Base-by-base conservation (phyloP, 805 yeast genomes). In the Wickerhamomyces ciferrii region DNA sequence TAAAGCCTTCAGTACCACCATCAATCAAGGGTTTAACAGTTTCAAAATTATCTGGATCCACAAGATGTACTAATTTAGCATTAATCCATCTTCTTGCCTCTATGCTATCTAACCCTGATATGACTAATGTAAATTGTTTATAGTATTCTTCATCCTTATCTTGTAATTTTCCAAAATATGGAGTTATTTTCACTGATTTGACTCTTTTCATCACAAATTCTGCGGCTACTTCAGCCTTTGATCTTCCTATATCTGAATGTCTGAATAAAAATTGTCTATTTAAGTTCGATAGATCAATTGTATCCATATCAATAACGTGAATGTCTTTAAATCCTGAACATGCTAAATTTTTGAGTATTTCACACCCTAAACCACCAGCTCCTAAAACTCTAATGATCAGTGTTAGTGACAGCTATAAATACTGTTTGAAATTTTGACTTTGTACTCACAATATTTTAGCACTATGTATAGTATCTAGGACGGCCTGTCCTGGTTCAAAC, bases 341-440 rank as follows among this genome's bases (percentile, higher is more conserved):
- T 1, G 86, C 81, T 38, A 91, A 66, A 59, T 90, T 83, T 63
- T 91, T 91, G 46, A 90, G 69, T 35, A 90, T 70, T 60, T 90
- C 97, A 65, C 97, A 91, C 2, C 97, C 97, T 44, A 91, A 83
- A 1, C 97, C 97, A 15, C 97, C 97, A 2, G 97, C 96, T 0
- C 97, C 97, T 2, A 91, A 83, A 63, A 90, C 73, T 27, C 62
- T 57, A 21, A 9, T n/a, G 13, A 14, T 13, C 13, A 15, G 5
- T 11, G 47, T 49, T 42, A 48, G 54, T 43, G n/a, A n/a, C n/a
- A n/a, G n/a, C n/a, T n/a, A n/a, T n/a, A n/a, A n/a, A n/a, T n/a
- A n/a, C n/a, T n/a, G n/a, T n/a, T n/a, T n/a, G n/a, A n/a, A n/a
- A n/a, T n/a, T n/a, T n/a, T n/a, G n/a, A n/a, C n/a, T n/a, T 29